Evolutionary conservation across 2,329 filamentous ascomycete species (phyloP).

Genomic region (Fusarium tanahbumbuense): DNA sequence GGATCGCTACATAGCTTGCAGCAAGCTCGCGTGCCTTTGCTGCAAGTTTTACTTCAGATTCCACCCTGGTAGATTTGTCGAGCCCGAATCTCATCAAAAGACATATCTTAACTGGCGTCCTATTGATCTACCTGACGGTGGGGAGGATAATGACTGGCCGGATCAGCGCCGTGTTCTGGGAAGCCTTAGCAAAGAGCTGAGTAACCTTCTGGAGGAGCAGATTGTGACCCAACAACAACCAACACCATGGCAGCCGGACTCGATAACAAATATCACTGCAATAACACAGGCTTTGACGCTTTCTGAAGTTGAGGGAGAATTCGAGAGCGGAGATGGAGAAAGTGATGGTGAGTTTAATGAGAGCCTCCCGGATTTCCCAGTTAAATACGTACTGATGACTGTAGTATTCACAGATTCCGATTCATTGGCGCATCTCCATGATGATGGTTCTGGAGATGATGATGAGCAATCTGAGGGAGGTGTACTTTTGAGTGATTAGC

Average conservation of each 20-base stretch:
- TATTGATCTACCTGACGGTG: constrained; percentile 13
- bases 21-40: constrained; percentile 63
- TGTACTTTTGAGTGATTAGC: not conserved
- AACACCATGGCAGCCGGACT: constrained; percentile 21
- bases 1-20: constrained; percentile 62
- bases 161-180: constrained; percentile 18
- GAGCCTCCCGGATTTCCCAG: not conserved
- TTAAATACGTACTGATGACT: not conserved
- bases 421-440: constrained; percentile 3
- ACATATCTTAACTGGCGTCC: constrained; percentile 56
- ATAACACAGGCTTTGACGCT: not conserved
- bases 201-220: constrained; percentile 7
- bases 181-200: constrained; percentile 21
- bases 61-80: constrained; percentile 50
- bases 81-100: constrained; percentile 54
- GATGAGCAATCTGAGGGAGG: constrained; percentile 23
- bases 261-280: constrained; percentile 27
- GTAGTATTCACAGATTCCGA: not conserved
- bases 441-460: not conserved
- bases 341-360: not conserved
- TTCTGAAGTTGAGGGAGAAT: constrained; percentile 7
- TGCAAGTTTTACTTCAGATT: constrained; percentile 59
- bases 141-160: constrained; percentile 2
- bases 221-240: not conserved
- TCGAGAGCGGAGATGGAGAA: not conserved